Percentiles rank a stretch among this genome's conserved stretches.
Conservation (phyloP, 2,329 filamentous ascomycete genomes). For the Monilinia fructicola region DNA sequence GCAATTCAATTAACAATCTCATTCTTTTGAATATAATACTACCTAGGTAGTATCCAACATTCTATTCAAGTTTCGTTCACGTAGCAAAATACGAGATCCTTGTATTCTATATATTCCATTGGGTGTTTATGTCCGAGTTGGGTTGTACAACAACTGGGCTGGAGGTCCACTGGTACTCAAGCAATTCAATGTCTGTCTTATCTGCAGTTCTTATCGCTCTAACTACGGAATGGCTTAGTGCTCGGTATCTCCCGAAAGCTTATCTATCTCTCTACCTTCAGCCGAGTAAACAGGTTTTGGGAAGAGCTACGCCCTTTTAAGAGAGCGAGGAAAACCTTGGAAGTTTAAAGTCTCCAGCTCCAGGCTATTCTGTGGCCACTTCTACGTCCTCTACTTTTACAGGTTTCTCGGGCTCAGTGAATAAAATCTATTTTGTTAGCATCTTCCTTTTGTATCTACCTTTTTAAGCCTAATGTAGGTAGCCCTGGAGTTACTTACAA, state of each 20-base stretch:
- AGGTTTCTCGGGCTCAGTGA: conserved; percentile 4
- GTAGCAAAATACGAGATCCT: not conserved
- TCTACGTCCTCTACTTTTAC: not conserved
- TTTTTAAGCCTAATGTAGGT: too few relatives aligned
- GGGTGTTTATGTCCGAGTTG: too few relatives aligned
- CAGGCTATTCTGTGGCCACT: not conserved
- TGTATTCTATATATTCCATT: not conserved
- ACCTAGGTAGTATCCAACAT: too few relatives aligned
- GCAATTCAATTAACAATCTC: too few relatives aligned
- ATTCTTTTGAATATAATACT: not conserved
- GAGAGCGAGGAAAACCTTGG: not conserved
- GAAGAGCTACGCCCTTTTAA: not conserved
- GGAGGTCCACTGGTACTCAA: not conserved
- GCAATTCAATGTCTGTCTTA: not conserved
- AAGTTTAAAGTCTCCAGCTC: not conserved
- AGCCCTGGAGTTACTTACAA: conserved; percentile 13
- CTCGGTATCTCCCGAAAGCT: not conserved
- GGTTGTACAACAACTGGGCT: too few relatives aligned
- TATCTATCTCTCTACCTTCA: too few relatives aligned
- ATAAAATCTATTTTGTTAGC: conserved; percentile 8
- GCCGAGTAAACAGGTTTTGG: not conserved
- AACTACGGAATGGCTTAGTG: not conserved
- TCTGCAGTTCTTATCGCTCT: not conserved
- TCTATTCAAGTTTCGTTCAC: not conserved
- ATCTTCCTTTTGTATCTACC: not conserved